Base-by-base conservation (phyloP, 2,329 filamentous ascomycete genomes). In the Colletotrichum sp. region DNA sequence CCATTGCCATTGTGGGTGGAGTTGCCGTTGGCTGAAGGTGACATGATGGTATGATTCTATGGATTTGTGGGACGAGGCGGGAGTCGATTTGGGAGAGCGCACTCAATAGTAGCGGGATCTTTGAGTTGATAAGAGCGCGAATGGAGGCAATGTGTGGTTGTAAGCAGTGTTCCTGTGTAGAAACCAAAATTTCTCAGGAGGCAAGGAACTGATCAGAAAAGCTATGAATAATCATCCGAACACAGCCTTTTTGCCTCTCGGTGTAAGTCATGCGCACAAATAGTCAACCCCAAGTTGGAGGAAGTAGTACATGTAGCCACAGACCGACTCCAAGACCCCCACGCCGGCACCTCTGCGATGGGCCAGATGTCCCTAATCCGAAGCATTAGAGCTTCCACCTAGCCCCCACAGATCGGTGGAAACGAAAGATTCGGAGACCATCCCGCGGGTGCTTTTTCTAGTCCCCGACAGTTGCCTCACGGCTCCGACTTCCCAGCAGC, bases 21-120 rank as follows among this genome's bases (percentile, higher is more conserved):
- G 44, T 64, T 69, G 21, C 70, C 73, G 73, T 34, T 76, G 13
- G 59, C 70, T 60, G 73, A 76, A 36, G 73, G 73, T n/a, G 73
- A 73, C 73, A 76, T 69, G 57, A 36, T 36, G 57, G 44, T 52
- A 52, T 64, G 57, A 63, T 55, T 63, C 6, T 28, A n/a, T 18
- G 9, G 21, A 10, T 52, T 26, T 32, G 30, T 34, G 62, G n/a
- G 9, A 30, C 39, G 59, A 63, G 63, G 44, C 10, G n/a, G 34
- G 32, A n/a, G 12, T 64, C 9, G 32, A 13, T 4, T 30, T 59
- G 1, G 13, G 36, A 34, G 18, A 13, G 3, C 16, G 57, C 8
- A 52, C 12, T 21, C 5, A 24, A 9, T 7, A 13, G 30, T 28
- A 24, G 57, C 44, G 26, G 15, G 32, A 12, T 18, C 6, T 69